phyloP scores from a whole-genome alignment of 768 basidiomycete genomes.

The Agaricus blazei region DNA sequence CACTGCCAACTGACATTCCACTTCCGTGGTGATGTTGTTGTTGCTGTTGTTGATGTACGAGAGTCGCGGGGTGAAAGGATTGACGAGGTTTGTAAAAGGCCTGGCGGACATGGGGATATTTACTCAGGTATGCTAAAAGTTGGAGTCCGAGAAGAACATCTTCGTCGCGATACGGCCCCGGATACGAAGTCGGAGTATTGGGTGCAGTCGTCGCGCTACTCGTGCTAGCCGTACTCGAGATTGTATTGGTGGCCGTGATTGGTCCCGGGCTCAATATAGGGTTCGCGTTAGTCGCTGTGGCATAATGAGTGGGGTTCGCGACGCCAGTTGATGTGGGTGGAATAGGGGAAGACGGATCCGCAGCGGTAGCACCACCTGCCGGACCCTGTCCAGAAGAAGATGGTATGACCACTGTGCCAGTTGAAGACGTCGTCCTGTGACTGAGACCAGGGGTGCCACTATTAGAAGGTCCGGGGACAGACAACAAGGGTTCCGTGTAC shows the following conservation, averaged over 20 bases:
- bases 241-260: constrained; percentile 17
- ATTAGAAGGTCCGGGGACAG: not conserved
- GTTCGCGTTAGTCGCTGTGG: constrained; percentile 1
- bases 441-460: not conserved
- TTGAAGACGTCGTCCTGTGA: not conserved
- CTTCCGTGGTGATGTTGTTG: constrained; percentile 2
- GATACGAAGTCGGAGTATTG: constrained; percentile 24
- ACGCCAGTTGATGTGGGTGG: not conserved
- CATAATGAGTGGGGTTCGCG: not conserved
- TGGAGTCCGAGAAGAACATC: constrained; percentile 89
- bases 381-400: not conserved
- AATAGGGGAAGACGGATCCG: not conserved
- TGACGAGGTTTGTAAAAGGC: constrained; percentile 87
- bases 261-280: constrained; percentile 7
- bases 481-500: constrained; percentile 2
- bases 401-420: not conserved
- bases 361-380: not conserved
- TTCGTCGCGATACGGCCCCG: constrained; percentile 86
- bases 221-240: constrained; percentile 11
- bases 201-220: constrained; percentile 23
- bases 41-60: constrained; percentile 24
- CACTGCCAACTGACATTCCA: not conserved
- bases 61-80: constrained; percentile 78
- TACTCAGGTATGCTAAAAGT: constrained; percentile 92
- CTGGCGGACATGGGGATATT: constrained; percentile 95